Percentiles rank a stretch among this genome's conserved stretches.
Evolutionary conservation across 805 yeast species (phyloP).

Genomic region (Kazachstania africana): DNA sequence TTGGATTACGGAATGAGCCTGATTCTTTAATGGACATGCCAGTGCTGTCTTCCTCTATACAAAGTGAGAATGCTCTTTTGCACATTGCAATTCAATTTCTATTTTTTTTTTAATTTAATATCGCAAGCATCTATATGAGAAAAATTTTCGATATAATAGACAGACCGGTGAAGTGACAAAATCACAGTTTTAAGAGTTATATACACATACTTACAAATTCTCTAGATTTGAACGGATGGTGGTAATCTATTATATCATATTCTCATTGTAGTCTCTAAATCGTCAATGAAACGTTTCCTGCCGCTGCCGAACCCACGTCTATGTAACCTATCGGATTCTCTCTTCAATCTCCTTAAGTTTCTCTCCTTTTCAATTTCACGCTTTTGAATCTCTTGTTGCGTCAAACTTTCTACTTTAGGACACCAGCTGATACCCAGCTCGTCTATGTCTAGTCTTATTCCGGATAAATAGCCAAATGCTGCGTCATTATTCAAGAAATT

Average conservation of each 20-base stretch:
- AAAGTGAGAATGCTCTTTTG: too few relatives aligned
- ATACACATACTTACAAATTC: too few relatives aligned
- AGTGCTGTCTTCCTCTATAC: too few relatives aligned
- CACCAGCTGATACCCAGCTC: constrained; percentile 74
- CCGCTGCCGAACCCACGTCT: too few relatives aligned
- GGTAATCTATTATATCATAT: not conserved
- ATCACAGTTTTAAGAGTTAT: too few relatives aligned
- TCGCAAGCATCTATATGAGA: too few relatives aligned
- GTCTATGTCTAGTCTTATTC: constrained; percentile 63
- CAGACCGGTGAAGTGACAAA: too few relatives aligned
- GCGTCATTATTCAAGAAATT: constrained; percentile 39
- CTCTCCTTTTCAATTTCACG: constrained; percentile 93
- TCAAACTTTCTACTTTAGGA: constrained; percentile 74
- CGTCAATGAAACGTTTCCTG: constrained; percentile 41
- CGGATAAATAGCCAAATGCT: constrained; percentile 50
- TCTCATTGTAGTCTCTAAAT: constrained; percentile 20
- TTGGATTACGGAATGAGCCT: constrained; percentile 5
- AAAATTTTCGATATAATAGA: too few relatives aligned
- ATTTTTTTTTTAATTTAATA: too few relatives aligned
- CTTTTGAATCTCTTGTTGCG: constrained; percentile 88
- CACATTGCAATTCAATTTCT: too few relatives aligned
- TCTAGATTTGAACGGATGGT: too few relatives aligned
- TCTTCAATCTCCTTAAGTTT: constrained; percentile 78
- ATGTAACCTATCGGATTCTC: constrained; percentile 56
- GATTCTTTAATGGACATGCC: constrained; percentile 1